A percentile compares a stretch with the other conserved stretches of the same genome.
Evolutionary conservation across 2,329 filamentous ascomycete species (phyloP).

Genomic region (Paecilomyces formosus): DNA sequence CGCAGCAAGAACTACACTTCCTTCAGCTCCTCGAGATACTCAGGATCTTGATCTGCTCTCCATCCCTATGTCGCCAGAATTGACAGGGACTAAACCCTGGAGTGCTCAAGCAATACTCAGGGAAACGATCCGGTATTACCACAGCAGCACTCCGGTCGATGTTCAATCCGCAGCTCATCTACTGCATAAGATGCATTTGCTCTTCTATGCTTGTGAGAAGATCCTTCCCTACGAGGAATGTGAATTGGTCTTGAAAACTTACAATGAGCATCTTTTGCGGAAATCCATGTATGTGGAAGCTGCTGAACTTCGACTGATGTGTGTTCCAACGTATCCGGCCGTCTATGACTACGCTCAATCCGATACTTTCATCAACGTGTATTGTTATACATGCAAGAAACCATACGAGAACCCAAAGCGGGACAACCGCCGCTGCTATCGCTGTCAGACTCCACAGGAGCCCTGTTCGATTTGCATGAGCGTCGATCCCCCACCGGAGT

Average conservation of each 20-base stretch:
- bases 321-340: slow-evolving; percentile 48
- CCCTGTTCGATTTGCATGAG: slow-evolving; percentile 37
- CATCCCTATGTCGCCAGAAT: slow-evolving; percentile 25
- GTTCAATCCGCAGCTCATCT: slow-evolving; percentile 35
- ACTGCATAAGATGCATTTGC: slow-evolving; percentile 31
- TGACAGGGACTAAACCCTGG: slow-evolving; percentile 29
- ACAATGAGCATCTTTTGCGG: slow-evolving; percentile 48
- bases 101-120: slow-evolving; percentile 29
- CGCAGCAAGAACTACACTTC: background rate
- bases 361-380: slow-evolving; percentile 47
- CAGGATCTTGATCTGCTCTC: slow-evolving; percentile 15
- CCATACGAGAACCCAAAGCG: slow-evolving; percentile 45
- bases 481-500: slow-evolving; percentile 32
- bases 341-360: slow-evolving; percentile 51
- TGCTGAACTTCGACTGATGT: slow-evolving; percentile 48
- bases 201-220: slow-evolving; percentile 29
- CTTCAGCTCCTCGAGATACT: slow-evolving; percentile 5
- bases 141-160: slow-evolving; percentile 29
- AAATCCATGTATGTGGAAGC: slow-evolving; percentile 41
- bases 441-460: slow-evolving; percentile 35
- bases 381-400: slow-evolving; percentile 51
- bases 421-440: slow-evolving; percentile 45
- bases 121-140: slow-evolving; percentile 33
- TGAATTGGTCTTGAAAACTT: slow-evolving; percentile 49
- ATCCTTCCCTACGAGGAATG: slow-evolving; percentile 40